phyloP scores from a whole-genome alignment of 768 basidiomycete genomes.

The Omphalotus guepiniiformis region DNA sequence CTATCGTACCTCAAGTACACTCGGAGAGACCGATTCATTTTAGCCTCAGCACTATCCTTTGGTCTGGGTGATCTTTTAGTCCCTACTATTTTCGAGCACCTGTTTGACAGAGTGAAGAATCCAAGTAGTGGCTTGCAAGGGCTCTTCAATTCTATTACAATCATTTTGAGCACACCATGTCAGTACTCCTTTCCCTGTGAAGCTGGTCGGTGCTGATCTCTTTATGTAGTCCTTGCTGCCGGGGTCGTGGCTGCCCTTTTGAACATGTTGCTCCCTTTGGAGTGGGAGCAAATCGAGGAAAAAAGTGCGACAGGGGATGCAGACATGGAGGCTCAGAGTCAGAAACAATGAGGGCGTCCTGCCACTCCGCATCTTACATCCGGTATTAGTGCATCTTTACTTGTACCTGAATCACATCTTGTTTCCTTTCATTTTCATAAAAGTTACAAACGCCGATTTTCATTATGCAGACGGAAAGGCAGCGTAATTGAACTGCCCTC shows the following conservation, averaged over 20 bases:
- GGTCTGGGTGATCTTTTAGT: conserved; percentile 71
- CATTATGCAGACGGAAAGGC: no score
- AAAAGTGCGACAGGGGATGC: no score
- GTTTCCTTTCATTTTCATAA: no score
- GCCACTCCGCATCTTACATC: no score
- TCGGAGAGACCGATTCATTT: conserved; percentile 65
- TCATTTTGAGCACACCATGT: conserved; percentile 81
- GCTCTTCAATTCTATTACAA: conserved; percentile 73
- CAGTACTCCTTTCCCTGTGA: conserved; percentile 24
- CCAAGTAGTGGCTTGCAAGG: conserved; percentile 57
- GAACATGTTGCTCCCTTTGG: conserved; percentile 51
- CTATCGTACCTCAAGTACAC: conserved; percentile 56
- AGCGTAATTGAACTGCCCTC: no score
- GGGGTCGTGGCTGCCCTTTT: conserved; percentile 57
- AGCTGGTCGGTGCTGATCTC: not conserved
- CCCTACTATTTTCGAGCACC: conserved; percentile 56
- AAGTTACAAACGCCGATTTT: no score
- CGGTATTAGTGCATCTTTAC: no score
- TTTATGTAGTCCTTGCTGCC: conserved; percentile 43
- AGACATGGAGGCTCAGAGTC: no score
- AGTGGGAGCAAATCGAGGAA: conserved; percentile 10
- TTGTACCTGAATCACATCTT: no score
- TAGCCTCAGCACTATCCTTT: conserved; percentile 64
- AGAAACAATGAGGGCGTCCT: not conserved
- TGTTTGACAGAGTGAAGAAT: conserved; percentile 59